Base-by-base conservation (phyloP, 2,329 filamentous ascomycete species). In the Cladophialophora exuberans region DNA sequence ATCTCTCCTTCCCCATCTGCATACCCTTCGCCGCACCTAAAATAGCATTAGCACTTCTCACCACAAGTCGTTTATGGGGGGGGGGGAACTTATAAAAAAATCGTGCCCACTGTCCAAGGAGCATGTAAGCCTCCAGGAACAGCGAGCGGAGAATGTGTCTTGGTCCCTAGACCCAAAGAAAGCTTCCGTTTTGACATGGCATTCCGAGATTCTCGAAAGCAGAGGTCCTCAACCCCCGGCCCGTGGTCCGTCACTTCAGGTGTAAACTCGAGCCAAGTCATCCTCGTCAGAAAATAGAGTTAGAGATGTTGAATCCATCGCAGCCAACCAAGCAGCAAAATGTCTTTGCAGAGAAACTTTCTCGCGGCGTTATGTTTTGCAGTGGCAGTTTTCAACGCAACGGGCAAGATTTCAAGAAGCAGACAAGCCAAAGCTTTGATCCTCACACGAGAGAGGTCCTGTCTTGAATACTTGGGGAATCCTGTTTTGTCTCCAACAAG, bases 341-440 rank as follows among this genome's bases (percentile, higher is more conserved):
- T 17, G 44, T 52, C 50, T 45, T 9, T n/a, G n/a, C n/a, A 55
- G 45, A 54, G 58, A 51, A 42, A 56, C 31, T 41, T 48, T 58
- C 30, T 39, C 43, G 52, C 46, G 47, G 23, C 35, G 20, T 10
- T 45, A 33, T 47, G 44, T 13, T 18, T 10, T 23, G 7, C 26
- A 9, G 33, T 31, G 39, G 42, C 39, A 35, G 49, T 49, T 11
- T 23, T 31, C 13, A 43, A 38, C 11, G 55, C 45, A 61, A 56
- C 64, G 58, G 60, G 66, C 67, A 68, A 65, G 66, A 54, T n/a
- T 62, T 62, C 62, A 69, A 68, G 67, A 64, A 77, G n/a, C 81
- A 77, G 89, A 93, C 89, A 92, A 93, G 90, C 82, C 89, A 78
- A 90, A 85, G 79, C 90, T 91, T 90, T 95, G 90, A 95, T 86